A percentile compares a stretch with the other conserved stretches of the same genome.
Conservation (phyloP, 352 stramenopile genomes). For the Pythium aristosporum region DNA sequence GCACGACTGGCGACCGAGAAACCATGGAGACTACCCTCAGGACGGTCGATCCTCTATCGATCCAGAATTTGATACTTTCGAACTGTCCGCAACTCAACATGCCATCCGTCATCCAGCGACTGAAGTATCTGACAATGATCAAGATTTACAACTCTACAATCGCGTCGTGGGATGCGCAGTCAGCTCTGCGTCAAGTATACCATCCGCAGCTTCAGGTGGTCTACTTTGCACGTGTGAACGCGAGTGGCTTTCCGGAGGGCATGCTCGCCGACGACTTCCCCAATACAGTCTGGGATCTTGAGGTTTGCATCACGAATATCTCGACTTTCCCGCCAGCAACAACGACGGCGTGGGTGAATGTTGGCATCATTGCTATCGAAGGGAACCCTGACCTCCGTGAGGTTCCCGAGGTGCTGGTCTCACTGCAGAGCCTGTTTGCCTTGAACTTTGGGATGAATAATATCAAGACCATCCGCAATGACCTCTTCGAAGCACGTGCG, state of each 20-base stretch:
- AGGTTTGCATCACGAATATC: constrained; percentile 3
- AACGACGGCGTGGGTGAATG: not conserved
- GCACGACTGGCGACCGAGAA: not conserved
- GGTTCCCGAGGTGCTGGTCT: not conserved
- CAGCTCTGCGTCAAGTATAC: not conserved
- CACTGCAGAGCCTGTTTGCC: not conserved
- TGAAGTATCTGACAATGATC: not conserved
- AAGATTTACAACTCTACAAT: constrained; percentile 20
- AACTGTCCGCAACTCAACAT: constrained; percentile 13
- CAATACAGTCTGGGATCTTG: not conserved
- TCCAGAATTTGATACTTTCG: too few species aligned
- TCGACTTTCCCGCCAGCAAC: not conserved
- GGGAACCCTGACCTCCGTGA: not conserved
- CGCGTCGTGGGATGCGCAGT: not conserved
- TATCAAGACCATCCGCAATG: not conserved
- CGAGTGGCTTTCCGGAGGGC: not conserved
- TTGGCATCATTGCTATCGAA: not conserved
- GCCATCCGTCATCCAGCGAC: not conserved
- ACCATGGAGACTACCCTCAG: too few species aligned
- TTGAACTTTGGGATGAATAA: not conserved
- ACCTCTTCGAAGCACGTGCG: not conserved
- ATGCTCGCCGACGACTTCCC: constrained; percentile 3
- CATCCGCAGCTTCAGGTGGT: not conserved
- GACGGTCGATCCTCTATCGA: too few species aligned
- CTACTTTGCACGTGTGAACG: constrained; percentile 1